These are phyloP conservation scores for Symbiodinium natans DNA, from an alignment of 73 alveolate genomes.

Conservation along the genomic window DNA sequence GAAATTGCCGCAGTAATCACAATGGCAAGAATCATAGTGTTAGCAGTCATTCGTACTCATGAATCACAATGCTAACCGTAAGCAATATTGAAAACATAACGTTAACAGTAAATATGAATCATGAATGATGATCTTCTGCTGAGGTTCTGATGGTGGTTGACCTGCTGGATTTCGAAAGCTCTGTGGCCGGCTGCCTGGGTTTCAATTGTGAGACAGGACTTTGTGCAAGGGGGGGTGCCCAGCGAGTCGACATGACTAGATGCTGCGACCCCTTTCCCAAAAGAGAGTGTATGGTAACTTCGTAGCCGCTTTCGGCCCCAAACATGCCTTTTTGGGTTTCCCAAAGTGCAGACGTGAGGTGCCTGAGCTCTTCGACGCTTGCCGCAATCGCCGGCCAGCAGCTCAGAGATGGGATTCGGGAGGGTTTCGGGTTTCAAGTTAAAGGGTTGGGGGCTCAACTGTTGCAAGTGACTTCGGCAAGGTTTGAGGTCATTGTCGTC, in stretches of 20 bases:
- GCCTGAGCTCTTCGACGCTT: slow-evolving; percentile 80
- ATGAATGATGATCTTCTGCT: not conserved
- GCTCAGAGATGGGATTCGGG: not conserved
- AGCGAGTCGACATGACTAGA: not conserved
- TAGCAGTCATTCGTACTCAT: not conserved
- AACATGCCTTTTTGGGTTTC: no score
- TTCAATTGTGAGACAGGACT: not conserved
- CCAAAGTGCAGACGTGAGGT: not conserved
- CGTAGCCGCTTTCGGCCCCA: not conserved
- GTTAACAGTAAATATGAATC: no score
- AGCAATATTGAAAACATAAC: no score
- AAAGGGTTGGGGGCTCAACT: no score
- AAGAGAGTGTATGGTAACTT: no score
- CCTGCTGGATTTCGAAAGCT: slow-evolving; percentile 68
- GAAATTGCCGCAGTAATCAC: no score
- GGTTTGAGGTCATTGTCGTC: slow-evolving; percentile 65
- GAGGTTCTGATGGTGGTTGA: slow-evolving; percentile 84
- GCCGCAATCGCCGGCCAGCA: slow-evolving; percentile 30
- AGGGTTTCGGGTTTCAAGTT: no score
- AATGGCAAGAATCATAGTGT: no score
- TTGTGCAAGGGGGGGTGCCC: not conserved
- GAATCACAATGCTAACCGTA: not conserved
- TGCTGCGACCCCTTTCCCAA: no score
- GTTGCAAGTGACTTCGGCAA: no score
- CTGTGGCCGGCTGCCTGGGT: slow-evolving; percentile 36